Percentiles rank a stretch among this genome's conserved stretches.
phyloP scores from a whole-genome alignment of 805 yeast species.

The Schwanniomyces occidentalis region DNA sequence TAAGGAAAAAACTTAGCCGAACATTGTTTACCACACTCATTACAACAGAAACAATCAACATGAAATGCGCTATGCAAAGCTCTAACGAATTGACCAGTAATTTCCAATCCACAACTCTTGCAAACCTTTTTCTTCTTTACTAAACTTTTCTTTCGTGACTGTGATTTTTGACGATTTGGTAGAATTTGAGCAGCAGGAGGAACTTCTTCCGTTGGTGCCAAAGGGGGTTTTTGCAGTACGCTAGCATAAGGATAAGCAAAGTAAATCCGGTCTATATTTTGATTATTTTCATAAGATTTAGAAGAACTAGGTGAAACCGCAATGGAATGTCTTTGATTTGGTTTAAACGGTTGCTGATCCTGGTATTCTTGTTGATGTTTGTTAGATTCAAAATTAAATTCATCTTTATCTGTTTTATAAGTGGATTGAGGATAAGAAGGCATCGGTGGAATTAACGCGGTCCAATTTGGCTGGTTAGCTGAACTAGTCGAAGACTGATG shows the following conservation, averaged over 20 bases:
- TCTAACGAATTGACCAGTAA: slow-evolving; percentile 73
- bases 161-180: neutral
- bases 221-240: neutral
- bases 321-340: slow-evolving; percentile 27
- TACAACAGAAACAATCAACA: slow-evolving; percentile 83
- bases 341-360: slow-evolving; percentile 6
- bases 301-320: slow-evolving; percentile 24
- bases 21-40: slow-evolving; percentile 80
- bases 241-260: no score
- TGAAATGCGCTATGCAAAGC: slow-evolving; percentile 82
- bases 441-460: slow-evolving; percentile 36
- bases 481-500: slow-evolving; percentile 3
- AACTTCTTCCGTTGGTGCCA: neutral
- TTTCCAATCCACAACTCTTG: slow-evolving; percentile 36
- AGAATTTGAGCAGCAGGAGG: neutral
- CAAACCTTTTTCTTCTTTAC: slow-evolving; percentile 32
- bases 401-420: slow-evolving; percentile 9
- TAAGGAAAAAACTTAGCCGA: slow-evolving; percentile 87
- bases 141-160: slow-evolving; percentile 11
- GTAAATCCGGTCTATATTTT: neutral
- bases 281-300: neutral
- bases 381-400: neutral
- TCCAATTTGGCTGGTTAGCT: slow-evolving; percentile 21
- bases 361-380: slow-evolving; percentile 1
- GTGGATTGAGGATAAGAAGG: slow-evolving; percentile 20